These are phyloP conservation scores for Cucumis variabilis DNA, from an alignment of 331 rosid species.

Conservation along the genomic window DNA sequence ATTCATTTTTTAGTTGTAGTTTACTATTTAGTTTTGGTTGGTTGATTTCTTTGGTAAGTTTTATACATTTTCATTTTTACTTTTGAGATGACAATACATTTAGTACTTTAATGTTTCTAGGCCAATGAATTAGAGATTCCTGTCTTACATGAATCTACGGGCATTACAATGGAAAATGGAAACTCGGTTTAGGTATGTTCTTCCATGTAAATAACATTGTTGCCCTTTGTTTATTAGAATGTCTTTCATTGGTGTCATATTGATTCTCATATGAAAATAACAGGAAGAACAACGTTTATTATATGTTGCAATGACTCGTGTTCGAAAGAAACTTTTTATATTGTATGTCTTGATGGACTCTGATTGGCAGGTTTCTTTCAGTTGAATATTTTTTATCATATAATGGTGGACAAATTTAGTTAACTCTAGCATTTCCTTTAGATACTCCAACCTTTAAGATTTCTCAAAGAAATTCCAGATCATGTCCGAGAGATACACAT, in stretches of 20 bases:
- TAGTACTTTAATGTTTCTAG: conserved; percentile 50
- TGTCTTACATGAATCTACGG: conserved; percentile 73
- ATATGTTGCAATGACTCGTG: conserved; percentile 99
- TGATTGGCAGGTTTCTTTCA: conserved; percentile 78
- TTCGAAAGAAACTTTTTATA: conserved; percentile 73
- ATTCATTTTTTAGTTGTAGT: not conserved
- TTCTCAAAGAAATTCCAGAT: conserved; percentile 85
- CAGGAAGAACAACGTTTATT: conserved; percentile 94
- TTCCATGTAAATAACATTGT: conserved; percentile 23
- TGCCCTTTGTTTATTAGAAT: conserved; percentile 11
- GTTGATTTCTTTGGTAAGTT: not conserved
- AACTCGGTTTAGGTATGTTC: conserved; percentile 71
- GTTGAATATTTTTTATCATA: conserved; percentile 17
- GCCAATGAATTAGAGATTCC: conserved; percentile 96
- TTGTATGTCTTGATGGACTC: conserved; percentile 77
- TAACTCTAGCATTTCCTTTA: conserved; percentile 39
- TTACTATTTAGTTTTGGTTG: conserved; percentile 17
- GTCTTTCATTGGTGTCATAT: conserved; percentile 16
- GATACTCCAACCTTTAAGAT: conserved; percentile 95
- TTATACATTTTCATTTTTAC: conserved; percentile 7
- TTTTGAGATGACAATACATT: not conserved
- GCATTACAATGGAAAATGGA: conserved; percentile 64
- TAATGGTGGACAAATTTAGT: conserved; percentile 1
- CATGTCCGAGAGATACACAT: conserved; percentile 89
- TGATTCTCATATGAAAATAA: conserved; percentile 35